These are phyloP conservation scores for Tetrahymena thermophila DNA, from an alignment of 73 alveolate genomes.

Conservation along the genomic window DNA sequence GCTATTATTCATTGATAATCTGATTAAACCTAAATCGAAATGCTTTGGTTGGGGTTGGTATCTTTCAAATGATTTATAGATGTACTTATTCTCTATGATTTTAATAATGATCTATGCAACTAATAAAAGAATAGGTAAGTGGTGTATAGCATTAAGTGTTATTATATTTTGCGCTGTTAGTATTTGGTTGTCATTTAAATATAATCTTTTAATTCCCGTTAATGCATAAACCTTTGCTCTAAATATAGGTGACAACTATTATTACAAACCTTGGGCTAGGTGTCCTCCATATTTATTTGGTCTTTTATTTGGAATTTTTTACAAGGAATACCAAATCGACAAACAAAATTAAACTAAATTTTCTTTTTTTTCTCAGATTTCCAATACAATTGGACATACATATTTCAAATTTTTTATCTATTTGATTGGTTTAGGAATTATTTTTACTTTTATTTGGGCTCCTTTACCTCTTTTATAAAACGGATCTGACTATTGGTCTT, in stretches of 20 bases:
- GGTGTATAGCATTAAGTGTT: not conserved
- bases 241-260: slow-evolving; percentile 1
- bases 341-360: not conserved
- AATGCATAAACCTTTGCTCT: not conserved
- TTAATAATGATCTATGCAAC: slow-evolving; percentile 7
- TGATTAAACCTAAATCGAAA: not conserved
- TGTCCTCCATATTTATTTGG: slow-evolving; percentile 39
- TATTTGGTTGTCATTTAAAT: not conserved
- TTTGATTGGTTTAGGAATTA: not conserved
- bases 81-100: slow-evolving; percentile 12
- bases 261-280: slow-evolving; percentile 21
- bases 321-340: slow-evolving; percentile 8
- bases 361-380: not conserved
- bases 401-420: not conserved
- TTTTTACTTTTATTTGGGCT: not conserved
- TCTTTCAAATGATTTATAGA: slow-evolving; percentile 17
- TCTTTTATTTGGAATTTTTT: slow-evolving; percentile 6
- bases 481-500: not conserved
- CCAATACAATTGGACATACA: not conserved
- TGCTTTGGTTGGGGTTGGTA: slow-evolving; percentile 46
- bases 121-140: not conserved
- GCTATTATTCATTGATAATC: slow-evolving; percentile 13
- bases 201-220: slow-evolving; percentile 5
- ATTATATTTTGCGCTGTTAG: not conserved
- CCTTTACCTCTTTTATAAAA: not conserved